These are phyloP conservation scores for Hypoxylon trugodes DNA, from an alignment of 495 filamentous ascomycete species.

Conservation along the genomic window DNA sequence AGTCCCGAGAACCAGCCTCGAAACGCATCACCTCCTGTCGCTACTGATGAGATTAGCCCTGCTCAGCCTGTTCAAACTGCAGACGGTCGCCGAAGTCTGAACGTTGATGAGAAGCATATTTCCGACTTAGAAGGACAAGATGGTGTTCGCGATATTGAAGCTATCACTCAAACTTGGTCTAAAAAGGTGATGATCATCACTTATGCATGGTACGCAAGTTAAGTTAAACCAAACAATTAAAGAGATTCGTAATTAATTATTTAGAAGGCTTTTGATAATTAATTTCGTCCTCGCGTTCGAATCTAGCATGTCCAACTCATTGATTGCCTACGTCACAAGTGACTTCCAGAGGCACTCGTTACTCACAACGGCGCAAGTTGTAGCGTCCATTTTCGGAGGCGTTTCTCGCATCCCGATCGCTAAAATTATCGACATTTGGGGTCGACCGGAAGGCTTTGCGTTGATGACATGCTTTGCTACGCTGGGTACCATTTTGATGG, in stretches of 20 bases:
- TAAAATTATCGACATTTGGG: conserved; percentile 67
- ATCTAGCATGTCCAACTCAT: conserved; percentile 43
- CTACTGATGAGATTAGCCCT: background rate
- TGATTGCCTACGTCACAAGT: conserved; percentile 50
- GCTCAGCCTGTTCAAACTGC: background rate
- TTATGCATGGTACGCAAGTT: conserved; percentile 28
- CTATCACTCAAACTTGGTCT: conserved; percentile 45
- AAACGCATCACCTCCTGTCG: background rate
- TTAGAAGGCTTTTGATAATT: conserved; percentile 50
- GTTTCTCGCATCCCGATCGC: conserved; percentile 63
- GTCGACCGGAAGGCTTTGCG: conserved; percentile 49
- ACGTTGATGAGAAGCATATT: background rate
- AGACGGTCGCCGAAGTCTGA: background rate
- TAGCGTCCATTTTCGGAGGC: conserved; percentile 63
- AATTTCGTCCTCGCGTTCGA: conserved; percentile 54
- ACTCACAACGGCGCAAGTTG: conserved; percentile 45
- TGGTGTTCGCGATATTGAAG: conserved; percentile 47
- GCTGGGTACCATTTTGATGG: conserved; percentile 53
- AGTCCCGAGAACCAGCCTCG: background rate
- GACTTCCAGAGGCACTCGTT: conserved; percentile 50
- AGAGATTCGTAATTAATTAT: too few species aligned
- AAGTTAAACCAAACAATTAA: background rate
- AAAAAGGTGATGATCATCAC: conserved; percentile 35
- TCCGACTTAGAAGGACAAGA: conserved; percentile 28
- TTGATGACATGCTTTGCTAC: conserved; percentile 43